Evolutionary conservation across 1,284 basidiomycete genomes (phyloP).

Genomic region (Papiliotrema nemorosa): DNA sequence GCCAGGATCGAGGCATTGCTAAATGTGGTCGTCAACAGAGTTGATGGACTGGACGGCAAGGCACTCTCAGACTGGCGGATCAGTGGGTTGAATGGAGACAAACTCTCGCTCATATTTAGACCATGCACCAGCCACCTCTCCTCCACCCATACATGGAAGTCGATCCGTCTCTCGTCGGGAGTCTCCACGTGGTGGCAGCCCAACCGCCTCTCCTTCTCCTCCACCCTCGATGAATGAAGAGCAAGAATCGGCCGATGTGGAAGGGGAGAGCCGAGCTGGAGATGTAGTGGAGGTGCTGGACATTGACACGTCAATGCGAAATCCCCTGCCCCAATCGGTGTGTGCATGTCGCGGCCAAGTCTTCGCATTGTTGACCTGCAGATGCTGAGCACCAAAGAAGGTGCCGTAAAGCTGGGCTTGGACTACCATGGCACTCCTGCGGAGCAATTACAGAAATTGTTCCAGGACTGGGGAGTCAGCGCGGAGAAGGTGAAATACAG

Average conservation of each 20-base stretch:
- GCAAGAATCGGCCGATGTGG: background rate
- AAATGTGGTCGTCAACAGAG: slow-evolving; percentile 38
- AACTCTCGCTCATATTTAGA: slow-evolving; percentile 16
- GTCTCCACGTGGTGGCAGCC: slow-evolving; percentile 1
- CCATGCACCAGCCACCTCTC: slow-evolving; percentile 32
- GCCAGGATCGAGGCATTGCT: slow-evolving; percentile 35
- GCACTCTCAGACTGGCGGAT: slow-evolving; percentile 38
- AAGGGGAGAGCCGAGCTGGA: slow-evolving; percentile 6
- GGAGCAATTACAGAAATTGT: slow-evolving; percentile 57
- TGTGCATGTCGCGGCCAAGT: slow-evolving; percentile 2
- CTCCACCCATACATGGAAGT: slow-evolving; percentile 13
- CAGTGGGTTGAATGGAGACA: slow-evolving; percentile 23
- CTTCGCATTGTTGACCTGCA: background rate
- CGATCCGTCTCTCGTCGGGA: background rate
- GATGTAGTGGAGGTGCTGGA: slow-evolving; percentile 26
- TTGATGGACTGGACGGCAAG: slow-evolving; percentile 31
- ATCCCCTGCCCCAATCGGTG: slow-evolving; percentile 38
- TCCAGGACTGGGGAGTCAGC: slow-evolving; percentile 80
- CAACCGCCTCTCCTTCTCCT: background rate
- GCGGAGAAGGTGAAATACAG: slow-evolving; percentile 62
- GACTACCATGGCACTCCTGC: slow-evolving; percentile 34
- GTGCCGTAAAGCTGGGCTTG: slow-evolving; percentile 23
- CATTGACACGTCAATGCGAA: slow-evolving; percentile 26
- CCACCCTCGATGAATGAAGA: slow-evolving; percentile 1
- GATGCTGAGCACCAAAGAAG: slow-evolving; percentile 3